Base-by-base conservation (phyloP, 1,284 basidiomycete genomes). In the Ustilago sp. region DNA sequence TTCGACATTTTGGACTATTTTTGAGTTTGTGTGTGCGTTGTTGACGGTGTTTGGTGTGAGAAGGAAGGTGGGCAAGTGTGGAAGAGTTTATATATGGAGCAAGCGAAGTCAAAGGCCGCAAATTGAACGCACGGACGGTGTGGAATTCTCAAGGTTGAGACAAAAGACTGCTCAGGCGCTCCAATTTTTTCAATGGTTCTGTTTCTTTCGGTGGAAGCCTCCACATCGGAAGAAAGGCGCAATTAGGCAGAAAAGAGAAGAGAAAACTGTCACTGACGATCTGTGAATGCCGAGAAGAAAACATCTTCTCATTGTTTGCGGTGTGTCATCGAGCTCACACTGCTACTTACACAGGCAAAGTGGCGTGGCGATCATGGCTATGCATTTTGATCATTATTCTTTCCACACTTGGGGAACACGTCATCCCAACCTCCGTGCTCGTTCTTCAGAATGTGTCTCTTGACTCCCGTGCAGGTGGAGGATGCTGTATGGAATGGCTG, bases 1-100 rank as follows among this genome's bases (percentile, higher is more conserved):
- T 77, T 72, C 9, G 70, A 72, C 70, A 72, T 72, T 45, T 34
- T 28, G 23, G 3, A 28, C 3, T 28, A 28, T 64, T 52, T n/a
- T n/a, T 35, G 31, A 5, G 28, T 19, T 48, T 32, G 19, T 31
- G 17, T 45, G 43, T 51, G 45, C 31, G n/a, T 32, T 50, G 35
- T 34, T 47, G 45, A 39, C 36, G 19, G 12, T 45, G 38, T 43
- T 43, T 38, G 13, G 17, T 8, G 8, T 17, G 36, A n/a, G 13
- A 35, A 17, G 43, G 32, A 3, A 12, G 13, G 19, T 50, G 43
- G 8, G 9, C 38, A 11, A 15, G 32, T 3, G 47, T 23, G 3
- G 11, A n/a, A 43, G 32, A 35, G n/a, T 3, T 28, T 28, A 28
- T 28, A 28, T 28, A 28, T 28, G 23, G 23, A 28, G 23, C 23